Evolutionary conservation across 495 filamentous ascomycete species (phyloP).

Genomic region (Penicillium waksmanii): DNA sequence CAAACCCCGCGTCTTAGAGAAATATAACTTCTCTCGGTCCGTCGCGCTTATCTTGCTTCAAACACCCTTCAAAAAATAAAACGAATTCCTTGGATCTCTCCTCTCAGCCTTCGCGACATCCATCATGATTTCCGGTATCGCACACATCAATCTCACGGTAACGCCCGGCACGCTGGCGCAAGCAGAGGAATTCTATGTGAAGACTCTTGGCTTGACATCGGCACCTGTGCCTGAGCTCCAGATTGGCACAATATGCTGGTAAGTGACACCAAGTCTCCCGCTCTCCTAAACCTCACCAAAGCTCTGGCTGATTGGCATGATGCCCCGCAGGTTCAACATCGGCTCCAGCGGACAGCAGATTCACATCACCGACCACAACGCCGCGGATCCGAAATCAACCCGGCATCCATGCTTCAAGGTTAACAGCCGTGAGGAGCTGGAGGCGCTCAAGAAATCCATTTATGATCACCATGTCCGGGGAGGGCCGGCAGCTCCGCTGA

Average conservation of each 20-base stretch:
- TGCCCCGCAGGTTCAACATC: conserved; percentile 55
- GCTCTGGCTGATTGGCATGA: neutral
- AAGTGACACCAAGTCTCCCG: neutral
- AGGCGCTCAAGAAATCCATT: conserved; percentile 50
- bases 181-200: conserved; percentile 59
- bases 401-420: conserved; percentile 65
- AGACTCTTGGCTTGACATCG: conserved; percentile 54
- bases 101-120: neutral
- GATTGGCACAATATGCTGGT: conserved; percentile 55
- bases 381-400: conserved; percentile 47
- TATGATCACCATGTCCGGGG: conserved; percentile 56
- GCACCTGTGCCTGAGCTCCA: conserved; percentile 55
- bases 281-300: neutral
- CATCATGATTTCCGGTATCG: conserved; percentile 60
- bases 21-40: conserved; percentile 8
- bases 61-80: neutral
- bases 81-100: neutral
- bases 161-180: conserved; percentile 55
- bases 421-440: conserved; percentile 46
- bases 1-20: neutral
- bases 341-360: conserved; percentile 60
- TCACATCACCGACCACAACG: conserved; percentile 53
- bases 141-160: conserved; percentile 64
- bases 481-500: conserved; percentile 51
- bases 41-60: neutral